Conservation (phyloP, 1,284 basidiomycete genomes). For the Fomes fomentarius region DNA sequence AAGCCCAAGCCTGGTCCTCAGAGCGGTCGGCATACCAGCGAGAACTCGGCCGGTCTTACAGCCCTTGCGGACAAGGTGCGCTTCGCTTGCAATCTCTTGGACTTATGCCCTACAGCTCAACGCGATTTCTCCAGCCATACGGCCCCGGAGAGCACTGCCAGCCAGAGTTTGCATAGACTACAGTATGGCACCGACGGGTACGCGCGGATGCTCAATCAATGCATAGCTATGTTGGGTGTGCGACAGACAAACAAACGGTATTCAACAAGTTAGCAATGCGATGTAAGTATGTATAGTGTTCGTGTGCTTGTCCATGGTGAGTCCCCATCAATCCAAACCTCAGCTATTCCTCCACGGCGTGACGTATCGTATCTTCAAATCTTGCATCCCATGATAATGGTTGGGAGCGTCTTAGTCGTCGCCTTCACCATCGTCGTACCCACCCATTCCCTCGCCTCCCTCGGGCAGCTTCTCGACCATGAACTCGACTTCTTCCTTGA, state of each 20-base stretch:
- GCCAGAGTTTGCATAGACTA: conserved; percentile 81
- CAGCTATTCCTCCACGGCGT: neutral
- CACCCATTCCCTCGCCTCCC: conserved; percentile 66
- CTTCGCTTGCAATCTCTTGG: neutral
- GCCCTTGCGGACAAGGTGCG: conserved; percentile 81
- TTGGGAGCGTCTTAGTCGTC: conserved; percentile 74
- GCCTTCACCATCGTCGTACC: conserved; percentile 75
- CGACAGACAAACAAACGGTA: conserved; percentile 3
- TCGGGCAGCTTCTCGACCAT: conserved; percentile 80
- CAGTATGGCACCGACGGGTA: too few species aligned
- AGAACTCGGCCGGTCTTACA: conserved; percentile 90
- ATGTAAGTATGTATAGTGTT: conserved; percentile 9
- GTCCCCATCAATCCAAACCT: conserved; percentile 13
- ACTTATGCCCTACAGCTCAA: conserved; percentile 18
- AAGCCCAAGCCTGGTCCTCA: conserved; percentile 94
- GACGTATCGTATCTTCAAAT: neutral
- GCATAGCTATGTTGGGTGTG: conserved; percentile 35
- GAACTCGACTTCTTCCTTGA: conserved; percentile 85
- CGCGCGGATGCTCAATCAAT: too few species aligned
- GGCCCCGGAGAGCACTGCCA: conserved; percentile 91
- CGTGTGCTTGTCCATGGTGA: conserved; percentile 14
- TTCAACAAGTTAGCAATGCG: neutral
- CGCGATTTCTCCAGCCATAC: conserved; percentile 69
- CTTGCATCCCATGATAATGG: too few species aligned
- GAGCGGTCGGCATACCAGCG: conserved; percentile 81